Evolutionary conservation across 768 basidiomycete genomes (phyloP).

Genomic region (Suillus plorans): DNA sequence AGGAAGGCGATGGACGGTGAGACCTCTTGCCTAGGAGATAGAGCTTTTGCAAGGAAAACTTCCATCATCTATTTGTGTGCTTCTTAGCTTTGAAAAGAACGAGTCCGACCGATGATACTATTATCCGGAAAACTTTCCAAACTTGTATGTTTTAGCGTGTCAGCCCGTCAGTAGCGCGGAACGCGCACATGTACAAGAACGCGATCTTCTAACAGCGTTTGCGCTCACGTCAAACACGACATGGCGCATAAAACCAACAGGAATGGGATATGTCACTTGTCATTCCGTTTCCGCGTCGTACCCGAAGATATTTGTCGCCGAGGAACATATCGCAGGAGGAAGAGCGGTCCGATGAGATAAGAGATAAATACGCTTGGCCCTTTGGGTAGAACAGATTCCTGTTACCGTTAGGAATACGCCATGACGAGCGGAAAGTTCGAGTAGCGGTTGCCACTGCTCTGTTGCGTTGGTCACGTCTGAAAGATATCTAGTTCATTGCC

Average conservation of each 20-base stretch:
- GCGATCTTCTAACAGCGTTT: neutral
- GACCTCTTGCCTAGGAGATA: neutral
- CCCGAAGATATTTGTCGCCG: neutral
- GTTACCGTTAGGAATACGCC: neutral
- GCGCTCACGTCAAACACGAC: neutral
- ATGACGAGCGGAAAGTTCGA: neutral
- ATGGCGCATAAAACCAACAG: neutral
- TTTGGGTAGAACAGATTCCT: neutral
- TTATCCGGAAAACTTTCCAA: neutral
- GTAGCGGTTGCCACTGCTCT: neutral
- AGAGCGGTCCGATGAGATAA: neutral
- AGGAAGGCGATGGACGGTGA: neutral
- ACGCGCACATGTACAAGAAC: too few species aligned
- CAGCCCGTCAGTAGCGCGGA: neutral
- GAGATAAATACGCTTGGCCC: neutral
- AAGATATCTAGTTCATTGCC: neutral
- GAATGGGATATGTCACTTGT: neutral
- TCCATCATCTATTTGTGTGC: neutral
- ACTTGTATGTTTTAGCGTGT: neutral
- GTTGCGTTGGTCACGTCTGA: too few species aligned
- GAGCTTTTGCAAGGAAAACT: neutral
- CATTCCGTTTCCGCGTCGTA: neutral
- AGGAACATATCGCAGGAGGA: neutral
- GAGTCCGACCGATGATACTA: neutral
- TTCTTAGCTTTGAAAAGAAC: neutral